Percentiles rank a stretch among this genome's conserved stretches.
These are phyloP conservation scores for Uromyces viciae-fabae DNA, from an alignment of 1,284 basidiomycete species.

Conservation along the genomic window DNA sequence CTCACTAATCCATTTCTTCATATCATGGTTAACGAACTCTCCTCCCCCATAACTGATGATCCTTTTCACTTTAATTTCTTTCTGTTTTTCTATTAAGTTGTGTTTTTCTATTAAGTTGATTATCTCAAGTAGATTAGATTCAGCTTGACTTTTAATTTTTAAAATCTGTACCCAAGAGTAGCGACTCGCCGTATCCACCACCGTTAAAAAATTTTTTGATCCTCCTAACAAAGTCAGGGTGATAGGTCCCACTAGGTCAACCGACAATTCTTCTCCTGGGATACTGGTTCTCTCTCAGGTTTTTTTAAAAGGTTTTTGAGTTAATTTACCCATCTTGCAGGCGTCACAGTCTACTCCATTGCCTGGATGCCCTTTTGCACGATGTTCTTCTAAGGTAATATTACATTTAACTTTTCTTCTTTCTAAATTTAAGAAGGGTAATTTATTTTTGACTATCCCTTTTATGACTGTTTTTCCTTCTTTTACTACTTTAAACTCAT, in stretches of 20 bases:
- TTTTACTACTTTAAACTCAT: no score
- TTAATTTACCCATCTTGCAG: slow-evolving; percentile 4
- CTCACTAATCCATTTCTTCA: neutral
- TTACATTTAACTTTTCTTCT: no score
- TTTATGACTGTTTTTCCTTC: no score
- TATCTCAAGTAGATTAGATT: neutral
- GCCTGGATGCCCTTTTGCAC: no score
- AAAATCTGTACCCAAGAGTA: neutral
- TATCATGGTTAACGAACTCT: slow-evolving; percentile 1
- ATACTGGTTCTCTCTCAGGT: neutral
- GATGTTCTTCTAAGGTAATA: no score
- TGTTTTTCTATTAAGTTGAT: neutral
- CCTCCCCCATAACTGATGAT: slow-evolving; percentile 15
- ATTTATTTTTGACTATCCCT: no score
- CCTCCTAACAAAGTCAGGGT: slow-evolving; percentile 1
- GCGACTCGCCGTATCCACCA: neutral
- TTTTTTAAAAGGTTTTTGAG: neutral
- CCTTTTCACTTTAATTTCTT: slow-evolving; percentile 20
- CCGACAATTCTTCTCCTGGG: slow-evolving; percentile 3
- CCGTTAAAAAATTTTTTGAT: neutral
- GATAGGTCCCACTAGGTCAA: slow-evolving; percentile 18
- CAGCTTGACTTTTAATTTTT: neutral
- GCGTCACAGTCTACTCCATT: slow-evolving; percentile 11
- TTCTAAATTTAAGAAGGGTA: no score
- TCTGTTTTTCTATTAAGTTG: neutral